Conservation (phyloP, 2,329 filamentous ascomycete genomes). For the Cercospora sp. region DNA sequence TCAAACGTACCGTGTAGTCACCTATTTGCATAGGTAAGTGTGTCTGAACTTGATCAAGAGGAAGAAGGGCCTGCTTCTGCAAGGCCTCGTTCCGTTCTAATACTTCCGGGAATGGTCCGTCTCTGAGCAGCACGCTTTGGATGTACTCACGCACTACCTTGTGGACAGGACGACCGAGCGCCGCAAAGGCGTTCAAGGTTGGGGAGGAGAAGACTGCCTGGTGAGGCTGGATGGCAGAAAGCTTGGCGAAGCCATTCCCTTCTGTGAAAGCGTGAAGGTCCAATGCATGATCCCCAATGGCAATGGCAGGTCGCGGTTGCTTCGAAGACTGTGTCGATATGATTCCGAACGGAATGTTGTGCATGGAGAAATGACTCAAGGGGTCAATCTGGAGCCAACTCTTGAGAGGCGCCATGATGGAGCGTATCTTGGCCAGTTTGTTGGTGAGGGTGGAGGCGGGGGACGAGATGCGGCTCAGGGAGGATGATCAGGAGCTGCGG, state of each 20-base stretch:
- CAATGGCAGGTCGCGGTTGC: conserved; percentile 65
- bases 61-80: conserved; percentile 60
- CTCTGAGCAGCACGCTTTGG: conserved; percentile 63
- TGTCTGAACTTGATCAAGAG: conserved; percentile 59
- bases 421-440: conserved; percentile 36
- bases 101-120: conserved; percentile 61
- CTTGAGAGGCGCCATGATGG: conserved; percentile 38
- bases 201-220: conserved; percentile 63
- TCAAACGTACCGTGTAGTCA: conserved; percentile 58
- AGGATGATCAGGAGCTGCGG: conserved; percentile 3
- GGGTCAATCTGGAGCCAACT: conserved; percentile 63
- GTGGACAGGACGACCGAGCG: conserved; percentile 67
- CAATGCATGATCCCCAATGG: conserved; percentile 70
- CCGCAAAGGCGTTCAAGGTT: conserved; percentile 72
- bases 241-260: conserved; percentile 59
- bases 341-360: conserved; percentile 82
- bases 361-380: conserved; percentile 69
- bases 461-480: conserved; percentile 1
- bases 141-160: conserved; percentile 67
- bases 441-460: not conserved
- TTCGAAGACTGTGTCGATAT: conserved; percentile 63
- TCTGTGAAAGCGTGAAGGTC: conserved; percentile 65
- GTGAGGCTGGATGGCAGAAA: conserved; percentile 59
- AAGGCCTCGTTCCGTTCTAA: conserved; percentile 63
- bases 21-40: conserved; percentile 77